Conservation (phyloP, 129 eudicot species). For the Escallonia rubra region DNA sequence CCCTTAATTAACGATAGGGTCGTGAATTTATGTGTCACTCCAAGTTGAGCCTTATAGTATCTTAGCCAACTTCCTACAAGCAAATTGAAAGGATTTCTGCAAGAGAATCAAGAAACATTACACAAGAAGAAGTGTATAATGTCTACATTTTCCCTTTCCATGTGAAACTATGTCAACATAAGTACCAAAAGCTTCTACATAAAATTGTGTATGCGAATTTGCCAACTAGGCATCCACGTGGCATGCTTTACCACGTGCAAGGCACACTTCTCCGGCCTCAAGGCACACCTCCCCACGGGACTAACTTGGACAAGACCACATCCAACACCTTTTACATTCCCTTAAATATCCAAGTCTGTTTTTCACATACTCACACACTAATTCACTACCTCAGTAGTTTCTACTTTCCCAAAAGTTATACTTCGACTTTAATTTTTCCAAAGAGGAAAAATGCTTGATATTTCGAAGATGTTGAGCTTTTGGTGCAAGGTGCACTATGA, state of each 20-base stretch:
- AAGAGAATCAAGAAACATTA: not conserved
- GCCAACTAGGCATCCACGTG: conserved; percentile 32
- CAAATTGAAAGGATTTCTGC: not conserved
- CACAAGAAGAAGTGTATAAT: not conserved
- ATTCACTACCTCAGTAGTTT: not conserved
- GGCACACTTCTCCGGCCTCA: conserved; percentile 26
- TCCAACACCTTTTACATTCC: not conserved
- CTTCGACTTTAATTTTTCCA: not conserved
- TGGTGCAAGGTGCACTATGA: conserved; percentile 6
- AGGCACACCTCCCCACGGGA: conserved; percentile 23
- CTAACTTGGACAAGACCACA: conserved; percentile 8
- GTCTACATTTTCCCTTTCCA: not conserved
- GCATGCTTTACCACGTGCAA: conserved; percentile 17
- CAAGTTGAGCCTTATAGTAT: no score
- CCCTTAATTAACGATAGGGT: no score
- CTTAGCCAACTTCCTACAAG: not conserved
- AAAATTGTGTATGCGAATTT: conserved; percentile 18
- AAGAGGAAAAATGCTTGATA: conserved; percentile 18
- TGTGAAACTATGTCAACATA: not conserved
- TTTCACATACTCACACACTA: not conserved
- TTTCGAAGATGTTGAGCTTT: conserved; percentile 13
- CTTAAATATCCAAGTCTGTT: conserved; percentile 1
- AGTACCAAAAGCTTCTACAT: not conserved
- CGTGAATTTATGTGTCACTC: no score
- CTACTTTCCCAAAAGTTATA: not conserved